Evolutionary conservation across 2,329 filamentous ascomycete genomes (phyloP).

Genomic region (Penicillium decumbens): DNA sequence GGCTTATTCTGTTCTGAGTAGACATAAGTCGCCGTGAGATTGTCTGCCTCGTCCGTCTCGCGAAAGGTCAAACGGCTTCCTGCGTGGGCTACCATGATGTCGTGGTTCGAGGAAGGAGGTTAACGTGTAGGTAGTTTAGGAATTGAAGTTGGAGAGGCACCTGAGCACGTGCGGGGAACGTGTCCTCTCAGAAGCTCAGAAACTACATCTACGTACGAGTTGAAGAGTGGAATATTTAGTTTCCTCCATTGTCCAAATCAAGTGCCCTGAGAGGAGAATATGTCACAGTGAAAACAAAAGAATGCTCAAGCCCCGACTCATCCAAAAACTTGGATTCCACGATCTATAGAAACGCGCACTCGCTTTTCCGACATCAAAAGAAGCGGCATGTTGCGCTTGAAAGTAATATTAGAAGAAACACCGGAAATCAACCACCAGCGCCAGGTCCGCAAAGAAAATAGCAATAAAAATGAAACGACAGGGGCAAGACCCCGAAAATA

Average conservation of each 20-base stretch:
- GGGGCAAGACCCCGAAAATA: constrained; percentile 5
- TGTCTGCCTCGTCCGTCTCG: constrained; percentile 49
- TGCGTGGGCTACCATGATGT: constrained; percentile 1
- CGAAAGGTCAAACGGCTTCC: constrained; percentile 24
- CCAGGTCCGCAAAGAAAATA: constrained; percentile 22
- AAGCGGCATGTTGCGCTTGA: constrained; percentile 16
- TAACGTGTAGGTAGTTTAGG: background rate
- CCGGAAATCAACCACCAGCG: constrained; percentile 34
- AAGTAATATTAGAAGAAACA: constrained; percentile 13
- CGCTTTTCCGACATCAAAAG: constrained; percentile 14
- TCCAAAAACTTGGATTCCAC: constrained; percentile 1
- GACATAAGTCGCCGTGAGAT: constrained; percentile 48
- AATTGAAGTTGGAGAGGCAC: background rate
- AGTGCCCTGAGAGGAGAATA: constrained; percentile 23
- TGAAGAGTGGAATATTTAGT: background rate
- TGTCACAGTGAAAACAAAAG: constrained; percentile 13
- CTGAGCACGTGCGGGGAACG: constrained; percentile 17
- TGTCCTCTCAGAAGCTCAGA: background rate
- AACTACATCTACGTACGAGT: background rate
- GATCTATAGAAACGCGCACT: constrained; percentile 16
- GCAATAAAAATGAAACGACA: constrained; percentile 10
- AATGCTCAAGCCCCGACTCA: constrained; percentile 8
- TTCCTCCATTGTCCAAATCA: constrained; percentile 4
- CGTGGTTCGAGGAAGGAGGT: background rate
- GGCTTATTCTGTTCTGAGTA: constrained; percentile 31